Base-by-base conservation (phyloP, 2,329 filamentous ascomycete species). In the Aureobasidium sp. region DNA sequence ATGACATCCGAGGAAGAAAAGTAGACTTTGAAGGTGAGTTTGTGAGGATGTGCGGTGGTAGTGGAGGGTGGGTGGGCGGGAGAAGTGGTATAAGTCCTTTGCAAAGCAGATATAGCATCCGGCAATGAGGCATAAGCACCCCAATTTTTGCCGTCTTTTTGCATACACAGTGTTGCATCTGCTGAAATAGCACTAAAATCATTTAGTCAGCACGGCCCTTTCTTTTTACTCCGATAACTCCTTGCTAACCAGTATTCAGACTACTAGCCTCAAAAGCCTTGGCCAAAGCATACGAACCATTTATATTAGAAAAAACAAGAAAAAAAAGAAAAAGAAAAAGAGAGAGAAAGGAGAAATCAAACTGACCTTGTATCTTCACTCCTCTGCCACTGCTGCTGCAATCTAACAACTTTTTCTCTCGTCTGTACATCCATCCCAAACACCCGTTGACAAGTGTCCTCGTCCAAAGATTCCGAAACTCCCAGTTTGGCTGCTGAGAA, bases 1-100 rank as follows among this genome's bases (percentile, higher is more conserved):
- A 81, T 71, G 1, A 72, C 65, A 68, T 81, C 79, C 3, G 67
- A 71, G 17, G 69, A 72, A 1, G 73, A 73, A 64, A 77, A 78
- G 59, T 69, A 75, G 0, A 70, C 65, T 13, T 67, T 56, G 2
- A 79, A 52, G 4, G 52, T 69, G 27, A 76, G 48, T 62, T 64
- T 68, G 0, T 52, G 61, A 29, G n/a, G 12, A 2, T 15, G 3
- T 4, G 26, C 17, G 9, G 8, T n/a, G 7, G 41, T 17, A 5
- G 41, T 2, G 7, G 41, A 2, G 29, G 52, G 50, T 20, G 10
- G 34, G 17, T 43, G 32, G 3, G n/a, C 17, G 24, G 56, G 52
- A 10, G 72, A 67, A 37, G 13, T 15, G 15, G 3, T 6, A 15
- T 3, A 43, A 20, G 9, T 24, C 8, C 1, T 20, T 6, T 44